Conservation (phyloP, 768 basidiomycete species). For the Mycena chlorophos region DNA sequence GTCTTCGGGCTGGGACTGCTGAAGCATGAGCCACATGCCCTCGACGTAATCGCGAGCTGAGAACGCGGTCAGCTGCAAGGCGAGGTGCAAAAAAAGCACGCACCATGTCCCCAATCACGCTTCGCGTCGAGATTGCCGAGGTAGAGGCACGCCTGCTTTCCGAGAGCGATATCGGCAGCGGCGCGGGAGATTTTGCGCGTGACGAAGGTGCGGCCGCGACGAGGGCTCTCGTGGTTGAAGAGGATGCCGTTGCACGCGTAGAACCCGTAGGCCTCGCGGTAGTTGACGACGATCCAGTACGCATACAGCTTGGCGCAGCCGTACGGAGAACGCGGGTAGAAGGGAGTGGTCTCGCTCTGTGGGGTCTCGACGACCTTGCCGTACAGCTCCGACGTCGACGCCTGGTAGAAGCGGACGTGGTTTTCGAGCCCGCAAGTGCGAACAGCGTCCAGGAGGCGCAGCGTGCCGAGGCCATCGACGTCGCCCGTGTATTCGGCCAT, state of each 20-base stretch:
- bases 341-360: constrained; percentile 94
- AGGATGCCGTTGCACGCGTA: constrained; percentile 95
- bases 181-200: constrained; percentile 93
- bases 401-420: constrained; percentile 95
- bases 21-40: constrained; percentile 97
- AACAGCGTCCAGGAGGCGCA: constrained; percentile 93
- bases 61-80: background rate
- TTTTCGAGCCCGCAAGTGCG: constrained; percentile 93
- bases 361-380: constrained; percentile 96
- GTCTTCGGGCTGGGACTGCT: constrained; percentile 80
- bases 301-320: constrained; percentile 94
- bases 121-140: constrained; percentile 93
- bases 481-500: constrained; percentile 99
- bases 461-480: constrained; percentile 92
- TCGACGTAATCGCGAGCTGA: constrained; percentile 88
- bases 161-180: constrained; percentile 86
- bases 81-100: constrained; percentile 25
- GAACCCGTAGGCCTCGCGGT: constrained; percentile 95
- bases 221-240: constrained; percentile 97
- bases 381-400: constrained; percentile 95
- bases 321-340: constrained; percentile 97
- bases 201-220: constrained; percentile 93
- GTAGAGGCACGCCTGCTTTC: constrained; percentile 88
- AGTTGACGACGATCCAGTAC: constrained; percentile 89
- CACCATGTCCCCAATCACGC: constrained; percentile 98